Percentiles rank a stretch among this genome's conserved stretches.
These are phyloP conservation scores for Dissophora globulifera DNA, from an alignment of 192 early-diverging fungal species.

Conservation along the genomic window DNA sequence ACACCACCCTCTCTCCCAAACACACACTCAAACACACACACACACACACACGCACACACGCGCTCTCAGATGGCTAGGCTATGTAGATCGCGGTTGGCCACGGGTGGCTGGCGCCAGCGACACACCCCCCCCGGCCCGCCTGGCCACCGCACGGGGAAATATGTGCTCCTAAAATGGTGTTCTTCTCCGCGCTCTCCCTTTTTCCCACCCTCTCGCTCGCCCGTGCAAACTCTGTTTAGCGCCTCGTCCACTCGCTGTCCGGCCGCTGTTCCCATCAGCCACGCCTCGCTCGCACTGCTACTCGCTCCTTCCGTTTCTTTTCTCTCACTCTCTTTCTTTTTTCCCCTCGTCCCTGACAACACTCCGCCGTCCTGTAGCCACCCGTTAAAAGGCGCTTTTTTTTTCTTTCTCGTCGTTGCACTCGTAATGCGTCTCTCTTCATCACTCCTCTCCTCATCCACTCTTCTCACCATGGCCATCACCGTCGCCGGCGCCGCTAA, in stretches of 20 bases:
- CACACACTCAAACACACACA: no score
- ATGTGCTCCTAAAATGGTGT: background rate
- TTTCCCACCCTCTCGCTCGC: background rate
- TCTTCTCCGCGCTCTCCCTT: no score
- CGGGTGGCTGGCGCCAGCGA: no score
- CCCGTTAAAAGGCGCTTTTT: background rate
- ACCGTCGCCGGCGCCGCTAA: conserved; percentile 5
- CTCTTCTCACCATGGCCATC: conserved; percentile 33
- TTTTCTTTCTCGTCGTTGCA: no score
- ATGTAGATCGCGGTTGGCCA: no score
- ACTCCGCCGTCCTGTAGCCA: background rate
- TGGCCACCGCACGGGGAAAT: no score
- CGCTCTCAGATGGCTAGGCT: no score
- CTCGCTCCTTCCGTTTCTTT: background rate
- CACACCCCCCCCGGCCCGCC: no score
- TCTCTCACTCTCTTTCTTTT: conserved; percentile 1
- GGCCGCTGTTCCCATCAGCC: background rate
- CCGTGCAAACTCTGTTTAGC: no score
- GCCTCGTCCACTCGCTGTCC: background rate
- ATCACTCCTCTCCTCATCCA: conserved; percentile 11
- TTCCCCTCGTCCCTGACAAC: background rate
- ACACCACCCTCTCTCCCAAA: no score
- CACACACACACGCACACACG: no score
- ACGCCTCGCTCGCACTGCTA: no score
- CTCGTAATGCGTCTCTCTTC: conserved; percentile 7